A percentile compares a stretch with the other conserved stretches of the same genome.
phyloP scores from a whole-genome alignment of 2,329 filamentous ascomycete genomes.

The Mycosphaerella sp. region DNA sequence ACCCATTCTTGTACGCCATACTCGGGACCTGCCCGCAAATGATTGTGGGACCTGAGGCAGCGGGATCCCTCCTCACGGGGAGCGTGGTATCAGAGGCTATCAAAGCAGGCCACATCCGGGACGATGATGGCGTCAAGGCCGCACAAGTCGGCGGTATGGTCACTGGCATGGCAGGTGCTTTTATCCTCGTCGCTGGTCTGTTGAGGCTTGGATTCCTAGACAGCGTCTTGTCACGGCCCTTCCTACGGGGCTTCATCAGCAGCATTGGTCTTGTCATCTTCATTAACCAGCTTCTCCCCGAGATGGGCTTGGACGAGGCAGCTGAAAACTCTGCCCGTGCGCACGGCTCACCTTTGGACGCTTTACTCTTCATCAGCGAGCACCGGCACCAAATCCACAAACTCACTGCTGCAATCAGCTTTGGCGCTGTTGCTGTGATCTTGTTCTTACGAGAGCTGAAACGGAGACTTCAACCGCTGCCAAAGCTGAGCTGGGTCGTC shows the following conservation, averaged over 20 bases:
- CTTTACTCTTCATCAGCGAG: slow-evolving; percentile 69
- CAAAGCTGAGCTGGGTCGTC: slow-evolving; percentile 59
- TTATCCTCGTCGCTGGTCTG: slow-evolving; percentile 80
- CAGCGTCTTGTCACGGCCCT: slow-evolving; percentile 86
- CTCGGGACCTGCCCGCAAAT: slow-evolving; percentile 88
- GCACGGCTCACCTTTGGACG: slow-evolving; percentile 81
- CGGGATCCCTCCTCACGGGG: slow-evolving; percentile 83
- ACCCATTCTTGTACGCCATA: slow-evolving; percentile 82
- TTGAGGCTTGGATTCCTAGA: slow-evolving; percentile 87
- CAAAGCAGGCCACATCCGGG: slow-evolving; percentile 57
- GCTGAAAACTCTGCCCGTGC: slow-evolving; percentile 60
- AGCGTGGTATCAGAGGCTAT: slow-evolving; percentile 75
- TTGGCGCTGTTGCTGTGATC: slow-evolving; percentile 75
- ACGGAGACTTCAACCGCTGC: slow-evolving; percentile 68
- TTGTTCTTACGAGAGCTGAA: slow-evolving; percentile 82
- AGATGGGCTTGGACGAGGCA: slow-evolving; percentile 66
- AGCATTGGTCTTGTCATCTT: slow-evolving; percentile 95
- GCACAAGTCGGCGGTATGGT: slow-evolving; percentile 82
- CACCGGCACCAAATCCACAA: slow-evolving; percentile 62
- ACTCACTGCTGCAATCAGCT: slow-evolving; percentile 69
- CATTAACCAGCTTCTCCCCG: slow-evolving; percentile 87
- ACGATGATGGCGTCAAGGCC: slow-evolving; percentile 64
- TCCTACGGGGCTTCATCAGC: slow-evolving; percentile 90
- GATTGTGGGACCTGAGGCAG: slow-evolving; percentile 90
- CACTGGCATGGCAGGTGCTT: slow-evolving; percentile 77